Evolutionary conservation across 345 rosid genomes (phyloP).

Genomic region (Nephelium lappaceum): DNA sequence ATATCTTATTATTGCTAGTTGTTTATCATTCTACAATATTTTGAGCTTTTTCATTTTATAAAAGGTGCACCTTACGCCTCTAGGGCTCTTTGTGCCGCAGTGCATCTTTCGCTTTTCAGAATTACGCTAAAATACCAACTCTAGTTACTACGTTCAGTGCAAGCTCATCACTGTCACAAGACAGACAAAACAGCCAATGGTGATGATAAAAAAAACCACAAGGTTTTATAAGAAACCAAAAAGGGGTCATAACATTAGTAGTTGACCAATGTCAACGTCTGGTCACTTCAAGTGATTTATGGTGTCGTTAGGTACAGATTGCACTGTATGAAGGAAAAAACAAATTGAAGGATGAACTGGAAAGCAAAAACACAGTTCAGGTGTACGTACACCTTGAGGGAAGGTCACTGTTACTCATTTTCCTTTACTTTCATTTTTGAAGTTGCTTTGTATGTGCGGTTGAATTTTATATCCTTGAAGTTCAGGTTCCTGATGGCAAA

Average conservation of each 20-base stretch:
- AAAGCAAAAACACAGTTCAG: slow-evolving; percentile 62
- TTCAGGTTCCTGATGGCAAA: slow-evolving; percentile 23
- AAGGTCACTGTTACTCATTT: slow-evolving; percentile 47
- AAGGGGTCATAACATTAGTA: background rate
- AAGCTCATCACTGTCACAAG: background rate
- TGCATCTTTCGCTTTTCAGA: too few relatives aligned
- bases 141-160: background rate
- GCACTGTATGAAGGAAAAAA: slow-evolving; percentile 75
- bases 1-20: too few relatives aligned
- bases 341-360: slow-evolving; percentile 79
- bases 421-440: background rate
- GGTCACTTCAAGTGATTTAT: slow-evolving; percentile 40
- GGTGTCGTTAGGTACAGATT: slow-evolving; percentile 76
- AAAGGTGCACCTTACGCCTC: too few relatives aligned
- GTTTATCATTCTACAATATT: too few relatives aligned
- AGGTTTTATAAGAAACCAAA: background rate
- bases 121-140: background rate
- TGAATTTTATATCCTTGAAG: slow-evolving; percentile 11
- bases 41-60: too few relatives aligned
- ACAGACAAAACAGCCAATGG: background rate
- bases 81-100: too few relatives aligned
- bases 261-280: too few relatives aligned
- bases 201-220: background rate
- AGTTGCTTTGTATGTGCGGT: background rate
- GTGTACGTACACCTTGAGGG: slow-evolving; percentile 82